These are phyloP conservation scores for Nakazawaea anatomiae DNA, from an alignment of 805 yeast genomes.

Conservation along the genomic window DNA sequence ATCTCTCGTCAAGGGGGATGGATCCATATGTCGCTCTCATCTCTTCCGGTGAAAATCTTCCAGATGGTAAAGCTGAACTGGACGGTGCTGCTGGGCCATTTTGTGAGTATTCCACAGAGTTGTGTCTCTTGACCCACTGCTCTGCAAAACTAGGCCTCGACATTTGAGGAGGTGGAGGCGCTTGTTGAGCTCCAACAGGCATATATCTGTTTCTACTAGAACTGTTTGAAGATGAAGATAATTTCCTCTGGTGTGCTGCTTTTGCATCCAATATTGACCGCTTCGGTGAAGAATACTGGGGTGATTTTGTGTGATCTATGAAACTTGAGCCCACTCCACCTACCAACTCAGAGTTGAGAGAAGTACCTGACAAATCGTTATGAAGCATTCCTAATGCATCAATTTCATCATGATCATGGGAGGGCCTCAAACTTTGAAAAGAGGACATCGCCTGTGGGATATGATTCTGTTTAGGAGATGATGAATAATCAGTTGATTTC, in stretches of 20 bases:
- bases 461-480: background rate
- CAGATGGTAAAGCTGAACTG: too few relatives aligned
- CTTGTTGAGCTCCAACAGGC: background rate
- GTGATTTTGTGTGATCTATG: constrained; percentile 19
- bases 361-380: constrained; percentile 17
- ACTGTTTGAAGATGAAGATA: background rate
- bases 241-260: constrained; percentile 7
- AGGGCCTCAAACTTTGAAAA: background rate
- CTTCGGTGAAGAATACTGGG: background rate
- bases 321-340: constrained; percentile 13
- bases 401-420: constrained; percentile 16
- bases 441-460: background rate
- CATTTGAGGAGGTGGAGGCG: constrained; percentile 7
- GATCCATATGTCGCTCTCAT: background rate
- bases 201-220: constrained; percentile 1
- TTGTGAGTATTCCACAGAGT: background rate
- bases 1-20: background rate
- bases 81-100: background rate
- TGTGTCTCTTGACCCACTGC: constrained; percentile 20
- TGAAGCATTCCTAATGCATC: constrained; percentile 24
- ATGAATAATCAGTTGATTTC: background rate
- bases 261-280: background rate
- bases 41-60: background rate
- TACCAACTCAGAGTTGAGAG: constrained; percentile 1
- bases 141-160: constrained; percentile 21